These are phyloP conservation scores for Mortierella sp. DNA, from an alignment of 371 early-diverging fungal genomes.

Conservation along the genomic window DNA sequence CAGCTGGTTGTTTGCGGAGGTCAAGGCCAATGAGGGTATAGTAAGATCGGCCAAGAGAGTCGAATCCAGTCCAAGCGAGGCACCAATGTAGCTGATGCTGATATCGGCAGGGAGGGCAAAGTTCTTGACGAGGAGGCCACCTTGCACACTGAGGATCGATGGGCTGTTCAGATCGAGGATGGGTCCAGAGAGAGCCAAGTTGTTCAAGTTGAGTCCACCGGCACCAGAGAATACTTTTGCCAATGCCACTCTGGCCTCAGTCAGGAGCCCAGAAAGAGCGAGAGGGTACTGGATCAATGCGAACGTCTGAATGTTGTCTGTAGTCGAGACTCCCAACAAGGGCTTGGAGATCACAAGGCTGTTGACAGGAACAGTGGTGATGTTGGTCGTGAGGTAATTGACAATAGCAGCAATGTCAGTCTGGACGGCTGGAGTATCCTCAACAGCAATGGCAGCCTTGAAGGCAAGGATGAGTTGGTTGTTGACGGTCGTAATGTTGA, in stretches of 20 bases:
- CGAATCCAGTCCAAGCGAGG: constrained; percentile 40
- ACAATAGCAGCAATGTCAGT: constrained; percentile 46
- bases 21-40: constrained; percentile 36
- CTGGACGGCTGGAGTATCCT: constrained; percentile 43
- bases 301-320: constrained; percentile 49
- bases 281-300: constrained; percentile 29
- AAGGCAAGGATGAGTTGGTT: constrained; percentile 42
- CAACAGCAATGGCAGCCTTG: constrained; percentile 33
- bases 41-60: constrained; percentile 34
- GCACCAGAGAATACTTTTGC: constrained; percentile 32
- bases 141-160: constrained; percentile 36
- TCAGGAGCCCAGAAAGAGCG: constrained; percentile 30
- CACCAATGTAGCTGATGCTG: constrained; percentile 51
- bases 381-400: constrained; percentile 41
- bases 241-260: constrained; percentile 21
- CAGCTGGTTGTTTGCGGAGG: constrained; percentile 37
- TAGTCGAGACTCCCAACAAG: constrained; percentile 40
- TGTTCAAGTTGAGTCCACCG: constrained; percentile 44
- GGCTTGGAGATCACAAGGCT: constrained; percentile 41
- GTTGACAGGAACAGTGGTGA: constrained; percentile 35
- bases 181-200: constrained; percentile 30
- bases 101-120: constrained; percentile 48
- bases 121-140: constrained; percentile 34
- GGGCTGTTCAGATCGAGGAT: constrained; percentile 52
- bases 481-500: constrained; percentile 46